These are phyloP conservation scores for Xerocomellus dryophilus DNA, from an alignment of 768 basidiomycete species.

Conservation along the genomic window DNA sequence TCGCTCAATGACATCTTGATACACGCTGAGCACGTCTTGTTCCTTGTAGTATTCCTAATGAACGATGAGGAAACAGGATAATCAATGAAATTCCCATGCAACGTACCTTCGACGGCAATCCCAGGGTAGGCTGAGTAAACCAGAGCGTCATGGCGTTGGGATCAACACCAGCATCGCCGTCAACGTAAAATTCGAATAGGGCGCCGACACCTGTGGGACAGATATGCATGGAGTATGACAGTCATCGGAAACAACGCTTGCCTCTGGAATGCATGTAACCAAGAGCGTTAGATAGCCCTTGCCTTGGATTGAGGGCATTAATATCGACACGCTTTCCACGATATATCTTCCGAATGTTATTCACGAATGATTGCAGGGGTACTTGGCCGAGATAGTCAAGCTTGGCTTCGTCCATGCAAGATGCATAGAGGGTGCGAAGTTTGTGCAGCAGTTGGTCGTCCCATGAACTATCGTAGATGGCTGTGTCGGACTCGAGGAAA, in stretches of 20 bases:
- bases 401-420: slow-evolving; percentile 78
- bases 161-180: slow-evolving; percentile 84
- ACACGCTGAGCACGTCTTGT: slow-evolving; percentile 60
- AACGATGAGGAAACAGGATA: neutral
- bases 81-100: neutral
- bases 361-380: slow-evolving; percentile 68
- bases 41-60: slow-evolving; percentile 88
- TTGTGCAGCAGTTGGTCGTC: slow-evolving; percentile 60
- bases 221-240: neutral
- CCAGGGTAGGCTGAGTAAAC: slow-evolving; percentile 78
- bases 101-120: slow-evolving; percentile 81
- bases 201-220: slow-evolving; percentile 60
- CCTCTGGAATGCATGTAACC: slow-evolving; percentile 87
- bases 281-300: slow-evolving; percentile 76
- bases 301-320: slow-evolving; percentile 33
- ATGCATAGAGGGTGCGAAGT: slow-evolving; percentile 68
- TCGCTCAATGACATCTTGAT: slow-evolving; percentile 63
- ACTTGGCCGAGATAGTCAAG: slow-evolving; percentile 69
- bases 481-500: slow-evolving; percentile 53
- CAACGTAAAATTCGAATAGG: slow-evolving; percentile 78
- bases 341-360: slow-evolving; percentile 58
- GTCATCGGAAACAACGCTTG: slow-evolving; percentile 29
- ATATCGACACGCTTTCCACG: slow-evolving; percentile 48
- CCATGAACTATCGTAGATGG: slow-evolving; percentile 39
- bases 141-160: slow-evolving; percentile 83